These are phyloP conservation scores for Dioszegia crocea DNA, from an alignment of 768 basidiomycete genomes.

Conservation along the genomic window DNA sequence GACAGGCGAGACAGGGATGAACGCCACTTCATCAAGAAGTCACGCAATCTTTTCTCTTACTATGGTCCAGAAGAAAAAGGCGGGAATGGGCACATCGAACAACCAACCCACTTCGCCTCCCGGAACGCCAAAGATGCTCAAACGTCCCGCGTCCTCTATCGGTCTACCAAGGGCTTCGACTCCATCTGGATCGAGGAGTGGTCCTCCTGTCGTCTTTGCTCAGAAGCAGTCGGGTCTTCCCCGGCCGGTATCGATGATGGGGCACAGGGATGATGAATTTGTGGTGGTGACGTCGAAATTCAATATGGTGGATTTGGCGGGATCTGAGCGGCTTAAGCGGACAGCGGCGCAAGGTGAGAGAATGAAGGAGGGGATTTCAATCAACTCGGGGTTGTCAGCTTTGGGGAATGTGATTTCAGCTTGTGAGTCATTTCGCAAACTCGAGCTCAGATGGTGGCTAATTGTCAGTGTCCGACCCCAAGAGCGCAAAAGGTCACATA, in stretches of 20 bases:
- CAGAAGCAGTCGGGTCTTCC: constrained; percentile 14
- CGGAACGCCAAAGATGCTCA: constrained; percentile 20
- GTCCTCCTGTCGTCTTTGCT: constrained; percentile 28
- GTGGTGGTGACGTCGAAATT: constrained; percentile 88
- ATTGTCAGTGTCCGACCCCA: constrained; percentile 71
- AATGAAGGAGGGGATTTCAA: constrained; percentile 97
- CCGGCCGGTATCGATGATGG: constrained; percentile 64
- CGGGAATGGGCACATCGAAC: constrained; percentile 10
- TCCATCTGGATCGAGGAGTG: constrained; percentile 24
- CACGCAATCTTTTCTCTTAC: constrained; percentile 99
- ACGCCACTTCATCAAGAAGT: constrained; percentile 93
- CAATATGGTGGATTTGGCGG: constrained; percentile 97
- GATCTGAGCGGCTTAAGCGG: constrained; percentile 91
- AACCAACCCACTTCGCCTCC: constrained; percentile 16
- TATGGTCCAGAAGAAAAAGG: constrained; percentile 73
- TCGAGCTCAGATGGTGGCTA: not conserved
- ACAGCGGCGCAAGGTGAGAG: constrained; percentile 94
- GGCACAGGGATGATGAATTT: constrained; percentile 65
- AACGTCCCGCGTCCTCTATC: constrained; percentile 39
- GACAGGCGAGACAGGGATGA: constrained; percentile 98
- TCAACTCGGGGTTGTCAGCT: constrained; percentile 92
- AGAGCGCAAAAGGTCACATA: constrained; percentile 80
- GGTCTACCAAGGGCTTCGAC: constrained; percentile 34
- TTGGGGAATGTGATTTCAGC: constrained; percentile 98
- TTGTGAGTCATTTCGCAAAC: constrained; percentile 11